Evolutionary conservation across 208 protist genomes (phyloP), one percentile per base, ranked within the genome.

Genomic region (Crithidia fasciculata): DNA sequence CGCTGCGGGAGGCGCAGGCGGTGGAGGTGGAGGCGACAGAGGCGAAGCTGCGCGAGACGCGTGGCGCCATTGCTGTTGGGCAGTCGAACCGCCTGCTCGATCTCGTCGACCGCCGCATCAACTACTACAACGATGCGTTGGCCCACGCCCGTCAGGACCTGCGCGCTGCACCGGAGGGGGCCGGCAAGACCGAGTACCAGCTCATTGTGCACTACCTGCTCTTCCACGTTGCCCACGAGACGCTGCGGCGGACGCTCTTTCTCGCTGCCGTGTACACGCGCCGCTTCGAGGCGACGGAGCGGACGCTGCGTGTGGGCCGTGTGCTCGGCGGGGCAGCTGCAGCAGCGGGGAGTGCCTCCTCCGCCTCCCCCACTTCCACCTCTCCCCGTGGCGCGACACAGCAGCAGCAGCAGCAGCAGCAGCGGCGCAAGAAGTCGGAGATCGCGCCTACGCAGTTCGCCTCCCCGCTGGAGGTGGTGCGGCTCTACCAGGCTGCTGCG

Each of bases 401-500:
- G 28, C 28, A 57, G 45, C 58, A 73, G 68, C 68, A 58, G 37
- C 69, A 75, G 43, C 60, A 66, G 45, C 69, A 57, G 47, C 59
- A 54, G 43, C 70, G 69, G 10, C 76, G 15, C 43, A 79, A 80
- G 54, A 83, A 84, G 61, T 78, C 68, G 19, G 89, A 89, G 45
- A 61, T 96, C 15, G 41, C 82, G 6, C 80, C 87, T 9, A 68
- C 80, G 65, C 92, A 94, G 76, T 94, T 85, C 60, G 92, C 87
- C 19, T 94, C 89, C 0, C 89, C 91, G 16, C 74, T 93, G n/a
- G 89, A 96, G 76, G 85, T 96, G 50, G 87, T 91, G 52, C 92
- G 89, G 0, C 82, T 96, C 13, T 96, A 91, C 74, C 83, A 91
- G 73, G 82, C 89, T 3, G 92, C 81, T 15, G 60, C 84, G 10